phyloP scores from a whole-genome alignment of 306 rosid genomes.

The Vigna angularis region DNA sequence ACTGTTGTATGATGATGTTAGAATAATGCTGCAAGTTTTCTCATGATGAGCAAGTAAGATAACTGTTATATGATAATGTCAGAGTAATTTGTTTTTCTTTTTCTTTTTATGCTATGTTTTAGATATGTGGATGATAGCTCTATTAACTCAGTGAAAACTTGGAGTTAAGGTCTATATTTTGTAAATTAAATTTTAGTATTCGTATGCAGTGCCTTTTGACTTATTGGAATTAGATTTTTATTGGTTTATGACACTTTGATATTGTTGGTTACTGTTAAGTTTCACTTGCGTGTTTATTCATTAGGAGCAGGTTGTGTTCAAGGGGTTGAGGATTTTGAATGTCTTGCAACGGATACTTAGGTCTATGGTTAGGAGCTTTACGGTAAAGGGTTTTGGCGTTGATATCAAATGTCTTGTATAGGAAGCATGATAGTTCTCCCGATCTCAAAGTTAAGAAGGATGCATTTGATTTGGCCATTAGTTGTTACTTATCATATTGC shows the following conservation, averaged over 20 bases:
- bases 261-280: background rate
- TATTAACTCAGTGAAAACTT: constrained; percentile 23
- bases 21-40: constrained; percentile 73
- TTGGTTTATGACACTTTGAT: constrained; percentile 7
- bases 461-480: constrained; percentile 53
- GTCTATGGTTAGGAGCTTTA: constrained; percentile 50
- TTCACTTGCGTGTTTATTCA: constrained; percentile 39
- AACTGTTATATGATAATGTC: background rate
- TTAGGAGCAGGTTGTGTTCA: constrained; percentile 84
- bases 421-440: constrained; percentile 52
- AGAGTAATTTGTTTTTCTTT: background rate
- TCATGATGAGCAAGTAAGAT: constrained; percentile 81
- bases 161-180: too few relatives aligned
- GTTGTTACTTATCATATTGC: too few relatives aligned
- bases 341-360: constrained; percentile 61
- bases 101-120: background rate
- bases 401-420: constrained; percentile 47
- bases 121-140: background rate
- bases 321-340: constrained; percentile 68
- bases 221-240: background rate
- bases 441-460: constrained; percentile 48
- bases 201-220: constrained; percentile 6
- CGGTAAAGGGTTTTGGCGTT: constrained; percentile 51
- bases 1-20: background rate
- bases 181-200: constrained; percentile 4